Evolutionary conservation across 441 rosid genomes (phyloP), one percentile per base, ranked within the genome.

Genomic region (Arabidopsis lyrata): DNA sequence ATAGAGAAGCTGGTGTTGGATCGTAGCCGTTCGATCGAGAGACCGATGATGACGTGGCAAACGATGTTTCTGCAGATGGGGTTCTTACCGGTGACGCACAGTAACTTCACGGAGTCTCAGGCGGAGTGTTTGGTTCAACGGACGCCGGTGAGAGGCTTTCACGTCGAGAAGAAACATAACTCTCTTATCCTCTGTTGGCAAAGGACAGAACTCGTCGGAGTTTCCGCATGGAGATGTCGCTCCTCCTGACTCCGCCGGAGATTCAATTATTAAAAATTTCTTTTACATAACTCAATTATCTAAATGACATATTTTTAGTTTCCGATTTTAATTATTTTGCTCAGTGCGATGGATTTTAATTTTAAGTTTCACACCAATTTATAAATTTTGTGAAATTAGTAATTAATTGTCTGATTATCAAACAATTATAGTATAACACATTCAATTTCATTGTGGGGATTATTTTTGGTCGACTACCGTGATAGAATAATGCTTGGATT

Each of bases 111-210:
- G 8, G 91, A 87, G 79, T 84, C 91, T 20, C 91, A 89, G 58
- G 94, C 90, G 3, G 91, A 89, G 66, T 86, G 90, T 74, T 81
- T 89, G 73, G 84, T 86, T 42, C 89, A 86, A 73, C 79, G 88
- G 54, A 86, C 86, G 53, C 88, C 82, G 41, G 86, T 82, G 16
- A 76, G 83, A 58, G 94, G 94, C 6, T 89, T 89, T 70, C 87
- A 86, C 63, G 86, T 87, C 9, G 91, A 87, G 85, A 89, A 89
- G 85, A 82, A 81, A 54, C 88, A 87, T 63, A 80, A 84, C 75
- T 82, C 88, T 8, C 88, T 89, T 4, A 81, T 82, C 66, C 87
- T 89, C 24, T 87, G 87, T 68, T 89, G 94, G 94, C 90, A 86
- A 79, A 78, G 88, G 69, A 83, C 78, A 76, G 90, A 89, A 71